These are phyloP conservation scores for Nepenthes alata DNA, from an alignment of 179 eudicot species.

Conservation along the genomic window DNA sequence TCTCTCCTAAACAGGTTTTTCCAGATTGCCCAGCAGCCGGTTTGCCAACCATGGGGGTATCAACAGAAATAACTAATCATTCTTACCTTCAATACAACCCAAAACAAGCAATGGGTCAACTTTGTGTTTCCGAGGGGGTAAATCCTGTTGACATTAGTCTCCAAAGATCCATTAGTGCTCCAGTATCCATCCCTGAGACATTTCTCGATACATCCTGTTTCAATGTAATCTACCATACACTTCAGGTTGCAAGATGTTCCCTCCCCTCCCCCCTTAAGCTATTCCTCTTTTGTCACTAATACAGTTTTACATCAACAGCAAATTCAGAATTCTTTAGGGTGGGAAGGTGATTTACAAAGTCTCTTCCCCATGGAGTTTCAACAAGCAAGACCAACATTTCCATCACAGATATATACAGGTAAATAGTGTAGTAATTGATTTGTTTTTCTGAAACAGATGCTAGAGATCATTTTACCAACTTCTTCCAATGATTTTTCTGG, in stretches of 20 bases:
- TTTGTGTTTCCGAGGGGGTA: conserved; percentile 28
- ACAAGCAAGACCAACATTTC: conserved; percentile 53
- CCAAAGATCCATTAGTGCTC: conserved; percentile 45
- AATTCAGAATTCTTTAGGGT: conserved; percentile 41
- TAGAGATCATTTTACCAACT: no score
- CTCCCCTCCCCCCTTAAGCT: not conserved
- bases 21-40: conserved; percentile 41
- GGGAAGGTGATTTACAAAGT: conserved; percentile 62
- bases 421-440: conserved; percentile 6
- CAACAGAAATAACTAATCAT: conserved; percentile 36
- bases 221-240: conserved; percentile 28
- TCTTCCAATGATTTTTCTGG: no score
- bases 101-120: conserved; percentile 35
- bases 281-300: conserved; percentile 8
- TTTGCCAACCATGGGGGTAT: conserved; percentile 34
- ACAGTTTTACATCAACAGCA: conserved; percentile 26
- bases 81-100: conserved; percentile 38
- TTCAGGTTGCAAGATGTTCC: not conserved
- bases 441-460: conserved; percentile 1
- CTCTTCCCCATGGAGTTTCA: conserved; percentile 52
- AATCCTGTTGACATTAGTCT: conserved; percentile 34
- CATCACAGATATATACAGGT: conserved; percentile 61
- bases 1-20: conserved; percentile 31
- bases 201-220: conserved; percentile 47
- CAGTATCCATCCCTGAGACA: conserved; percentile 42